Evolutionary conservation across 768 basidiomycete species (phyloP).

Genomic region (Mycena pura): DNA sequence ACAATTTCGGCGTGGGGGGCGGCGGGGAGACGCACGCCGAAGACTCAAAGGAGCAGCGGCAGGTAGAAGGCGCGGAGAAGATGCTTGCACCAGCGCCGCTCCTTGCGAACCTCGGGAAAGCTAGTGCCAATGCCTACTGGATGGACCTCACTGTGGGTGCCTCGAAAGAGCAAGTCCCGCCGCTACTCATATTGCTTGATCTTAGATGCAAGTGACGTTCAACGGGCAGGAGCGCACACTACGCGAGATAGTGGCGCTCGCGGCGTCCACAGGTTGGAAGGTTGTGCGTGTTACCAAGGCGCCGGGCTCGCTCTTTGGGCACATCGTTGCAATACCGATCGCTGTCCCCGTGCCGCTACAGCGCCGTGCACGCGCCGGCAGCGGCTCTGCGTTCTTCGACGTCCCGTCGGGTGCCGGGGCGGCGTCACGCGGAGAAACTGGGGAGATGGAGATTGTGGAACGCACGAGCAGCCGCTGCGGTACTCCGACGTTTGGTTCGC

Average conservation of each 20-base stretch:
- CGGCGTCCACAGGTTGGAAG: slow-evolving; percentile 67
- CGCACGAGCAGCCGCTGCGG: slow-evolving; percentile 60
- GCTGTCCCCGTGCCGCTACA: slow-evolving; percentile 48
- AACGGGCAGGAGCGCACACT: slow-evolving; percentile 76
- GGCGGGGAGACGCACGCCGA: slow-evolving; percentile 11
- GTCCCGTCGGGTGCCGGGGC: slow-evolving; percentile 23
- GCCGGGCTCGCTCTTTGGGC: slow-evolving; percentile 71
- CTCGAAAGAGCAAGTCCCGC: no score
- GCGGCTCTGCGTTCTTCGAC: slow-evolving; percentile 33
- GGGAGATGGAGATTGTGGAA: slow-evolving; percentile 47
- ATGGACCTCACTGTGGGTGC: slow-evolving; percentile 56
- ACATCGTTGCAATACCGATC: slow-evolving; percentile 71
- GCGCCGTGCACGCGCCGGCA: slow-evolving; percentile 29
- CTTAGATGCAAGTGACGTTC: slow-evolving; percentile 76
- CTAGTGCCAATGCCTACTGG: slow-evolving; percentile 62
- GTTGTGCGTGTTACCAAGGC: slow-evolving; percentile 61
- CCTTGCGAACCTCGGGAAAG: slow-evolving; percentile 77
- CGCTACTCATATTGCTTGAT: no score
- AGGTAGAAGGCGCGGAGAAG: slow-evolving; percentile 59
- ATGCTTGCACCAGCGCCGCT: slow-evolving; percentile 65
- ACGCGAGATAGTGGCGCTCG: slow-evolving; percentile 62
- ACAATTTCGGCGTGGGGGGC: slow-evolving; percentile 40
- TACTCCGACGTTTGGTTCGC: slow-evolving; percentile 69
- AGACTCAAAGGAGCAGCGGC: slow-evolving; percentile 28
- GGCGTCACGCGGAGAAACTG: slow-evolving; percentile 15